Conservation (phyloP, 192 early-diverging fungal genomes). For the Rhizoclosmatium sp. region DNA sequence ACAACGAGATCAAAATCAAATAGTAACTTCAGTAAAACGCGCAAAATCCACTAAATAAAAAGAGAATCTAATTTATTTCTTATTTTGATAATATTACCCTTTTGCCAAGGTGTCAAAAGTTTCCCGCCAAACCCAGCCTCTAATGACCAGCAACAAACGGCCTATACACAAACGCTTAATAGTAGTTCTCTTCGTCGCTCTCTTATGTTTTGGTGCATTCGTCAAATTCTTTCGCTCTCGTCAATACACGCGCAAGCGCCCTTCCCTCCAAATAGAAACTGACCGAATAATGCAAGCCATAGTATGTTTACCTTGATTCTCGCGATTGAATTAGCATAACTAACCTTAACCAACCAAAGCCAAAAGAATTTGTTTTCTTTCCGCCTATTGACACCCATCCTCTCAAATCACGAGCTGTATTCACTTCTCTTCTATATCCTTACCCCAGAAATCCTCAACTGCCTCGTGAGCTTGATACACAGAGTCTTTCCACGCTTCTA, state of each 20-base stretch:
- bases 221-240: not conserved
- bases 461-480: not conserved
- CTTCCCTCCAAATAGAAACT: not conserved
- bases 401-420: not conserved
- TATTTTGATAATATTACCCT: too few species aligned
- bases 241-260: not conserved
- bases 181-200: not conserved
- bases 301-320: not conserved
- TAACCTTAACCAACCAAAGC: not conserved
- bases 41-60: too few species aligned
- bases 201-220: not conserved
- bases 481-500: not conserved
- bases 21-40: too few species aligned
- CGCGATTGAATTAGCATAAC: not conserved
- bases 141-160: too few species aligned
- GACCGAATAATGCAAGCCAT: not conserved
- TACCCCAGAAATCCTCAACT: not conserved
- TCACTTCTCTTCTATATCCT: not conserved
- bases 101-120: too few species aligned
- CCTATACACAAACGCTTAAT: not conserved
- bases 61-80: too few species aligned
- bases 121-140: too few species aligned
- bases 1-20: too few species aligned
- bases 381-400: not conserved
- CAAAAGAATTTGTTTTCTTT: conserved; percentile 4